Evolutionary conservation across 2,329 filamentous ascomycete species (phyloP), one percentile per base, ranked within the genome.

Genomic region (Ramularia endophylla): DNA sequence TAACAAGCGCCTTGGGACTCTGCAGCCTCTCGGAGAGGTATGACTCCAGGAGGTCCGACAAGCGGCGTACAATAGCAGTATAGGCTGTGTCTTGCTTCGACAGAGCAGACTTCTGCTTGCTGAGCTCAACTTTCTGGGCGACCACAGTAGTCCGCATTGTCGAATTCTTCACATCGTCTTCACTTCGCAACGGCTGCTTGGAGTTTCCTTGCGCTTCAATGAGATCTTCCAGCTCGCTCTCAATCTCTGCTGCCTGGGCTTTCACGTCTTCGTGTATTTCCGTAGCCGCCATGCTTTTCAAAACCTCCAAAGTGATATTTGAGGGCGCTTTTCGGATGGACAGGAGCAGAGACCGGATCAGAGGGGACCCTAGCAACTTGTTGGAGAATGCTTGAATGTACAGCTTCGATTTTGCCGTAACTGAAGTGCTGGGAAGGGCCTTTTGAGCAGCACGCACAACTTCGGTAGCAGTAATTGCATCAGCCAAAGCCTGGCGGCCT

Each of bases 71-170:
- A 8, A 86, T 64, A 17, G 70, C 66, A 12, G 85, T 87, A 58
- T 87, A 87, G 4, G 75, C 73, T 49, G 77, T 78, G 64, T 90
- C 86, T 51, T 83, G 73, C 32, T 81, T 74, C 0, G 83, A 85
- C 19, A 90, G 71, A 3, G 76, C 71, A 1, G 84, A 80, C 51
- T 81, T 81, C 59, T 88, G 81, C 48, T 80, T 83, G 64, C 83
- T 87, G 29, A 92, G 71, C 56, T 88, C 81, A 13, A 92, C 85
- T 58, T 85, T 85, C 57, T 90, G 85, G 12, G 85, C 85, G 37
- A 90, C 79, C 22, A 90, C 78, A 0, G 86, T 90, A 1, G 85
- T 87, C 32, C 87, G 75, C 29, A 87, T 65, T 31, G 83, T 79
- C 50, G 79, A 81, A 64, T 75, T 71, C 30, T 83, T 81, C 8